phyloP scores from a whole-genome alignment of 805 yeast genomes.

The Candida ipomoeae region DNA sequence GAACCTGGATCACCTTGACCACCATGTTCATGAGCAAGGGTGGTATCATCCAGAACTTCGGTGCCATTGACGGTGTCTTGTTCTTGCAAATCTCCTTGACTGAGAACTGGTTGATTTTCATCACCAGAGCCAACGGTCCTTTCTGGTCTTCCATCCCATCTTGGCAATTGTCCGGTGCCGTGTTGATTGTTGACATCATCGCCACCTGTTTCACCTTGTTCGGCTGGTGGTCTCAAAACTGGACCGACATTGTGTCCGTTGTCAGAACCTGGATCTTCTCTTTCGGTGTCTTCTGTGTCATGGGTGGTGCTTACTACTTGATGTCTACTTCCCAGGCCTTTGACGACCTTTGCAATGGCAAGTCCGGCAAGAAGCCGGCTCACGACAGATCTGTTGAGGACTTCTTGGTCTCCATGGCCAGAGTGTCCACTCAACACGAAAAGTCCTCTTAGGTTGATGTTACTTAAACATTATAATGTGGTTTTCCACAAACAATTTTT shows the following conservation, averaged over 20 bases:
- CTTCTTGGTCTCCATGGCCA: constrained; percentile 80
- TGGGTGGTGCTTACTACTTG: constrained; percentile 95
- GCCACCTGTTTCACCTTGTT: constrained; percentile 90
- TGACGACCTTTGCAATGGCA: constrained; percentile 83
- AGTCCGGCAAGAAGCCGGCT: constrained; percentile 53
- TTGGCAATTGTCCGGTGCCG: constrained; percentile 96
- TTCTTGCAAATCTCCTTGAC: constrained; percentile 92
- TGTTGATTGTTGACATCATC: constrained; percentile 79
- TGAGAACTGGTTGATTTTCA: constrained; percentile 96
- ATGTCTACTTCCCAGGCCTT: constrained; percentile 79
- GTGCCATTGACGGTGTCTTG: constrained; percentile 88
- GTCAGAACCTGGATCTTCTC: constrained; percentile 95
- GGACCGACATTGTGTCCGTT: constrained; percentile 93
- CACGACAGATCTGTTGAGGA: constrained; percentile 74
- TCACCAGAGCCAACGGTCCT: constrained; percentile 96
- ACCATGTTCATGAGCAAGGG: constrained; percentile 88
- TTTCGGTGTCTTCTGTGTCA: constrained; percentile 92
- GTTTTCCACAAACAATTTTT: constrained; percentile 8
- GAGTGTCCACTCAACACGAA: constrained; percentile 88
- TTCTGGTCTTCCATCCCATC: constrained; percentile 97
- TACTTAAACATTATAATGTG: constrained; percentile 6
- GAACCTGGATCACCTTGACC: constrained; percentile 92
- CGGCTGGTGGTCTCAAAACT: constrained; percentile 98
- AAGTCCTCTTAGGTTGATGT: constrained; percentile 51
- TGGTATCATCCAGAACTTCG: constrained; percentile 95